Base-by-base conservation (phyloP, 257 asterid species). In the Lantana camara region DNA sequence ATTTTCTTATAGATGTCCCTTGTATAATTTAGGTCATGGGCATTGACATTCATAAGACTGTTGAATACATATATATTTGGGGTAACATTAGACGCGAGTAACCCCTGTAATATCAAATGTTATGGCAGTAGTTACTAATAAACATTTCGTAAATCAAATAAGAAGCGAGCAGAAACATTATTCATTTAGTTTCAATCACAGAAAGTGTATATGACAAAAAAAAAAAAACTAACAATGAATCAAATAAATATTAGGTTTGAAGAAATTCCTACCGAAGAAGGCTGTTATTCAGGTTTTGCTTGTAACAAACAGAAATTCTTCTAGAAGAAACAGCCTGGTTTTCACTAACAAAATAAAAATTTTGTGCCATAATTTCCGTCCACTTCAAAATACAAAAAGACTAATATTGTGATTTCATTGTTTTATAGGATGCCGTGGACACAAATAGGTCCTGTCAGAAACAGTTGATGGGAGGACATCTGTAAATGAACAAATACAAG, bases 41-140 rank as follows among this genome's bases (percentile, higher is more conserved):
- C 86, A 78, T 92, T 92, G 49, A 85, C 98, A 66, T 89, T 92
- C 97, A 92, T 92, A 72, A 92, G 91, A 70, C 98, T 92, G 84
- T 92, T 92, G 83, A 87, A 66, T 69, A 92, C 94, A 44, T 83
- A 84, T 55, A 52, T 64, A 71, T 89, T 92, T 37, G 98, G 97
- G 67, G 78, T 80, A 63, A 75, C 75, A 61, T 80, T 80, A 59
- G 72, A 60, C 64, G 84, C 80, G 14, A 82, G 81, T 66, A 93
- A 74, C 60, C 77, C 96, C 98, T 89, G 96, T 65, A 67, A 70
- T 60, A 75, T 20, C 68, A 59, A 63, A 68, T 44, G 54, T 77
- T 49, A 72, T 72, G 62, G 44, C 38, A 60, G 67, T 30, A 71
- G 16, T 63, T 60, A 20, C 7, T 46, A 75, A 51, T 42, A 38